These are phyloP conservation scores for Albugo candida DNA, from an alignment of 352 stramenopile species.

Conservation along the genomic window DNA sequence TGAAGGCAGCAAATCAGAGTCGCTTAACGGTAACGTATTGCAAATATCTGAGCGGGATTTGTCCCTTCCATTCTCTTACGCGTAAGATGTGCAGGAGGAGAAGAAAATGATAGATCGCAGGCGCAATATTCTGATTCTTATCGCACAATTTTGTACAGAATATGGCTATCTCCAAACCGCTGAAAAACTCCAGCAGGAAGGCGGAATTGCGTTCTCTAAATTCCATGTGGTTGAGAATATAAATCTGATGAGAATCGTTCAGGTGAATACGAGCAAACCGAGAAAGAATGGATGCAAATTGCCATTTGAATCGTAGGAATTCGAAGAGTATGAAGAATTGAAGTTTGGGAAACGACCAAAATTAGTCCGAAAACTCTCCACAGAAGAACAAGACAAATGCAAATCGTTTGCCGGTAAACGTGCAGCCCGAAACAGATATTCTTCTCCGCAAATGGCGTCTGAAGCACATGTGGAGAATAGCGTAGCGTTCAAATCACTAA, in stretches of 20 bases:
- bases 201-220: conserved; percentile 62
- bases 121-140: conserved; percentile 70
- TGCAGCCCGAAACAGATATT: conserved; percentile 55
- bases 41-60: background rate
- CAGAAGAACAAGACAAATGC: conserved; percentile 34
- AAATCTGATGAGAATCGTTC: conserved; percentile 68
- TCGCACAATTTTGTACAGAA: conserved; percentile 71
- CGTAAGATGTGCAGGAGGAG: conserved; percentile 29
- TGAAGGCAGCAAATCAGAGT: conserved; percentile 71
- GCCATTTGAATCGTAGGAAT: conserved; percentile 33
- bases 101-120: conserved; percentile 74
- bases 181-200: conserved; percentile 74
- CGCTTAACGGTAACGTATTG: conserved; percentile 23
- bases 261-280: conserved; percentile 15
- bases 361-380: conserved; percentile 42
- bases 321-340: conserved; percentile 83
- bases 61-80: background rate
- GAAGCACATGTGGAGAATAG: conserved; percentile 71
- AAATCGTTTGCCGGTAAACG: conserved; percentile 18
- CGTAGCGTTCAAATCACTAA: conserved; percentile 32
- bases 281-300: background rate
- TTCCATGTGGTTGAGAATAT: conserved; percentile 87
- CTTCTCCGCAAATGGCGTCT: conserved; percentile 47
- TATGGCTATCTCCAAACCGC: conserved; percentile 72
- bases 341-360: conserved; percentile 82